Evolutionary conservation across 306 rosid genomes (phyloP).

Genomic region (Fragaria iinumae): DNA sequence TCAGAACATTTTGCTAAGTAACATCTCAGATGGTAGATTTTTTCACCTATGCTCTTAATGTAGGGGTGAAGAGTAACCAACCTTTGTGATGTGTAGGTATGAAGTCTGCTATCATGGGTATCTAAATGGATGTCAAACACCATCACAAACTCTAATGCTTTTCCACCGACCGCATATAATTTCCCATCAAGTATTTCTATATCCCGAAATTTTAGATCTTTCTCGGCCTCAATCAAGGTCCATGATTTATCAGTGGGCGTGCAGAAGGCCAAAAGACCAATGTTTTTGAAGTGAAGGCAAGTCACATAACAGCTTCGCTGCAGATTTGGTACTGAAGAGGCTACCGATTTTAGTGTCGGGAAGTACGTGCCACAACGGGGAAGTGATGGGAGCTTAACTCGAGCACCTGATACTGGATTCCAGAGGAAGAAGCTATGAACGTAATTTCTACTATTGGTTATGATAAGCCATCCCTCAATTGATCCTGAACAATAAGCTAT

Average conservation of each 20-base stretch:
- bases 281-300: neutral
- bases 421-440: neutral
- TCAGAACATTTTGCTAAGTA: neutral
- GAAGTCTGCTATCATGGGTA: neutral
- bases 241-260: neutral
- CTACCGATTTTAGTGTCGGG: neutral
- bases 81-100: neutral
- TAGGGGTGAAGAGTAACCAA: neutral
- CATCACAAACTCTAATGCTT: too few relatives aligned
- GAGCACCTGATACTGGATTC: neutral
- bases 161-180: neutral
- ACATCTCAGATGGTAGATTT: fast-evolving
- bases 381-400: neutral
- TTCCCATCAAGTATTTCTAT: neutral
- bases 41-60: neutral
- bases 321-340: neutral
- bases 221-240: neutral
- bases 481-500: neutral
- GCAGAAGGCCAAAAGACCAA: neutral
- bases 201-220: neutral
- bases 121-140: neutral
- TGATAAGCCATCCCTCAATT: neutral
- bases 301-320: neutral
- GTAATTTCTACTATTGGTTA: neutral
- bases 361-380: too few relatives aligned